Base-by-base conservation (phyloP, 2,329 filamentous ascomycete genomes). In the Alternaria sp. region DNA sequence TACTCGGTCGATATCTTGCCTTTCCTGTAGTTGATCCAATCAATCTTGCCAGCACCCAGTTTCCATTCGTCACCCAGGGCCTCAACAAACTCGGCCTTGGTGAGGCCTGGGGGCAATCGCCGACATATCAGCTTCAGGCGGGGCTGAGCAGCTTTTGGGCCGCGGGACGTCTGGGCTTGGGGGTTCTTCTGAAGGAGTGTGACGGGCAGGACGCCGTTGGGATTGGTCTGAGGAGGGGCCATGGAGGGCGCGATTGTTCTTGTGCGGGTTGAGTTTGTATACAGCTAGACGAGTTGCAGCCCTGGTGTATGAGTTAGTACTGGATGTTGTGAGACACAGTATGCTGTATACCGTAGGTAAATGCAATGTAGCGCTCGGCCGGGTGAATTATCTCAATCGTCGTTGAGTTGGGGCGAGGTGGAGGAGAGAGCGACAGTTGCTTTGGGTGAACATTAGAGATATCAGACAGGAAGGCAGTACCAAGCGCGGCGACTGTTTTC, bases 1-100 rank as follows among this genome's bases (percentile, higher is more conserved):
- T 82, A 96, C 93, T 97, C 92, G 74, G 89, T 90, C 2, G 93
- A 94, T 45, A 94, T 84, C 76, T 97, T 97, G 67, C 90, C 90
- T 57, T 85, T 81, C 59, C 86, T 86, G 76, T 87, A 99, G 50
- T 86, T 86, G 67, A 91, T 84, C 92, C 92, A 97, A 77, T 97
- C 94, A 12, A 96, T 88, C 75, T 90, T 95, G 32, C 92, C 93
- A 49, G 86, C 87, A n/a, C 91, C 92, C 4, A 86, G 72, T 72
- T 89, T 91, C 94, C 94, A 98, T 50, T 93, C 90, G 2, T 89
- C 85, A 4, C 93, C 94, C 12, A 97, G 78, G 9, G 89, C 85
- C 14, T 82, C 79, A 70, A 89, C 84, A 65, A 96, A 94, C 73
- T 99, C 95, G 1, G 85, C 79, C 72, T 92, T 87, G 0, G 92